Evolutionary conservation across 495 filamentous ascomycete species (phyloP), one percentile per base, ranked within the genome.

Genomic region (Staphylotrichum tortipilum): DNA sequence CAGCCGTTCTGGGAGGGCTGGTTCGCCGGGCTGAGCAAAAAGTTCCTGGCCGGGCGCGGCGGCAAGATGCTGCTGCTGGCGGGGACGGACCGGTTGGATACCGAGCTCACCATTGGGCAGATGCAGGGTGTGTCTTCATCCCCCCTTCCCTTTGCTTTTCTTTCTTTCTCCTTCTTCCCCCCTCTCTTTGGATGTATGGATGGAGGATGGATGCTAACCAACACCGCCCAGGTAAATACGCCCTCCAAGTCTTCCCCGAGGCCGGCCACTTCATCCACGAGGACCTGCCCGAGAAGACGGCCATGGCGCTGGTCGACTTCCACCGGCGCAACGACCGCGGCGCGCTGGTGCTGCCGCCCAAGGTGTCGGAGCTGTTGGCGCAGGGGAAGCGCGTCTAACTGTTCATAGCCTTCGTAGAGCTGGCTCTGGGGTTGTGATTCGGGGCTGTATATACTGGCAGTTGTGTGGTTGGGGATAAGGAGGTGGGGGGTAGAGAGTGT

Each of bases 261-360:
- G 89, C 90, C 6, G 92, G 92, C 0, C 92, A 97, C 65, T 98
- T 96, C 57, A 78, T 99, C 41, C 94, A 97, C 52, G 92, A 99
- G 66, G 92, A 99, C 65, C 77, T 88, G 47, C 89, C 94, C 1
- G 82, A 84, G 52, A 94, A 88, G 71, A 90, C 84, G 23, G 92
- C 94, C 5, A 78, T 79, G 55, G 77, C 82, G 22, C 66, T 97
- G 44, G 89, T 84, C 3, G 94, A 97, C 61, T 97, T 99, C 57
- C 87, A 90, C 59, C 83, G 81, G 56, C 71, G 92, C 24, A 97
- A 97, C 64, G 90, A 96, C 66, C 74, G 90, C 42, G 85, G 78
- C 55, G 78, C 83, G 1, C 63, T 97, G 53, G 84, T 96, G 7
- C 70, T 97, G 44, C 92, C 92, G 23, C 88, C 89, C 1, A 99